A percentile compares a stretch with the other conserved stretches of the same genome.
Evolutionary conservation across 768 basidiomycete genomes (phyloP).

Genomic region (Megacollybia marginata): DNA sequence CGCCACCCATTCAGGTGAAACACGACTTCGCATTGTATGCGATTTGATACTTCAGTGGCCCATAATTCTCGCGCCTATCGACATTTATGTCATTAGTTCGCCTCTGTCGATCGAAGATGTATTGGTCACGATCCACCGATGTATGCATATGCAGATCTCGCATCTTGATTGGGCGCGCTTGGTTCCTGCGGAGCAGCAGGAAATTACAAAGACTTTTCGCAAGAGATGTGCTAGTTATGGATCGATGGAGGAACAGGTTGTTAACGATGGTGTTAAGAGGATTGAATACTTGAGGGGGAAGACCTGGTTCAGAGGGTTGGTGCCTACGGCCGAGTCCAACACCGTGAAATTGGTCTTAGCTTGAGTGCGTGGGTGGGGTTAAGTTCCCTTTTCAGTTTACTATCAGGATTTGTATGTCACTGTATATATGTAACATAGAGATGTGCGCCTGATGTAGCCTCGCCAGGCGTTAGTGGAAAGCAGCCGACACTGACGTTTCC

Average conservation of each 20-base stretch:
- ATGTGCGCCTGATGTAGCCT: too few species aligned
- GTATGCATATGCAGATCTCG: slow-evolving; percentile 37
- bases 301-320: slow-evolving; percentile 42
- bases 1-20: slow-evolving; percentile 50
- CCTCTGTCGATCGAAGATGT: slow-evolving; percentile 56
- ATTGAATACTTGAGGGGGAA: slow-evolving; percentile 50
- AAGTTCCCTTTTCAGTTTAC: too few species aligned
- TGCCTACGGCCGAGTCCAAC: slow-evolving; percentile 28
- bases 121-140: slow-evolving; percentile 39
- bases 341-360: slow-evolving; percentile 27
- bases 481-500: too few species aligned
- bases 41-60: slow-evolving; percentile 55
- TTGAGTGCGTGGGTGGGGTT: neutral
- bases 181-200: slow-evolving; percentile 18
- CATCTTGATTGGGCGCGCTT: slow-evolving; percentile 32
- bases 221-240: slow-evolving; percentile 26
- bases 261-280: slow-evolving; percentile 47
- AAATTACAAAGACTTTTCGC: slow-evolving; percentile 29
- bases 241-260: slow-evolving; percentile 17
- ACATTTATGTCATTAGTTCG: slow-evolving; percentile 15
- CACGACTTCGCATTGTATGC: slow-evolving; percentile 46
- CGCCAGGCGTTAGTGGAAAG: too few species aligned
- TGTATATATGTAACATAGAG: too few species aligned
- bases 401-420: too few species aligned
- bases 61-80: slow-evolving; percentile 39